Evolutionary conservation across 1,284 basidiomycete species (phyloP).

Genomic region (Lentinus polychrous): DNA sequence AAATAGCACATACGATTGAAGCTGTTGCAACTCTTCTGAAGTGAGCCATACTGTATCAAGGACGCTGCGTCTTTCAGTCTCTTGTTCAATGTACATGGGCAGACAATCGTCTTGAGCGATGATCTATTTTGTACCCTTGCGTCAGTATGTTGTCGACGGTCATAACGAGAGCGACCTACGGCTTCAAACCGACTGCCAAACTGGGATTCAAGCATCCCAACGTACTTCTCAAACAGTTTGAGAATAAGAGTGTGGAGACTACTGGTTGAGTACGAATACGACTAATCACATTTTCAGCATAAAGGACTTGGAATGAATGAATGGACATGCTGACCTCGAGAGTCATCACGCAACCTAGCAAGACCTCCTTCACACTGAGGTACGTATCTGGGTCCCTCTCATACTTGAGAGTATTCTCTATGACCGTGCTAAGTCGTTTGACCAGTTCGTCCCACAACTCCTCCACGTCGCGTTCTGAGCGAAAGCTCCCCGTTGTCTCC

Average conservation of each 20-base stretch:
- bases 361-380: slow-evolving; percentile 77
- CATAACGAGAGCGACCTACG: slow-evolving; percentile 34
- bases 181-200: slow-evolving; percentile 80
- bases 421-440: slow-evolving; percentile 67
- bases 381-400: slow-evolving; percentile 84
- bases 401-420: slow-evolving; percentile 67
- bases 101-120: slow-evolving; percentile 87
- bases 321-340: slow-evolving; percentile 60
- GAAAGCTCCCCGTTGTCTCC: slow-evolving; percentile 79
- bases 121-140: slow-evolving; percentile 49
- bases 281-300: slow-evolving; percentile 35
- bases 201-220: slow-evolving; percentile 75
- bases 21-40: slow-evolving; percentile 55
- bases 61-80: slow-evolving; percentile 70
- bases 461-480: slow-evolving; percentile 87
- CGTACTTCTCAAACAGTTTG: slow-evolving; percentile 88
- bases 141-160: slow-evolving; percentile 4
- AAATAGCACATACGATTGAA: slow-evolving; percentile 47
- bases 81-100: slow-evolving; percentile 80
- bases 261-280: slow-evolving; percentile 80
- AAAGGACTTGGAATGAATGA: slow-evolving; percentile 1
- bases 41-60: slow-evolving; percentile 83
- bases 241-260: slow-evolving; percentile 84
- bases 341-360: slow-evolving; percentile 88
- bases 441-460: slow-evolving; percentile 95